These are phyloP conservation scores for Mycena sanguinolenta DNA, from an alignment of 768 basidiomycete species.

Conservation along the genomic window DNA sequence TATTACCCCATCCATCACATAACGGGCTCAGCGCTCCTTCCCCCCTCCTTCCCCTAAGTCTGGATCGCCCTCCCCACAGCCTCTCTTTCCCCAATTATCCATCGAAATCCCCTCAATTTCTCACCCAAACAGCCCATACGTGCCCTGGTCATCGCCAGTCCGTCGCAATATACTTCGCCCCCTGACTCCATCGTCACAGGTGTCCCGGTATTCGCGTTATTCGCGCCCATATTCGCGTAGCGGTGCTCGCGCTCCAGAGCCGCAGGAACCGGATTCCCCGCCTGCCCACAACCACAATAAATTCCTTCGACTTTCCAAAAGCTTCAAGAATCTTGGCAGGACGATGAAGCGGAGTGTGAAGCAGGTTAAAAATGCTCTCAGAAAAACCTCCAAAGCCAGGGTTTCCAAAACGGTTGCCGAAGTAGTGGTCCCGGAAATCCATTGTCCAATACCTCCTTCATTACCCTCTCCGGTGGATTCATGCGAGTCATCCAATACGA, in stretches of 20 bases:
- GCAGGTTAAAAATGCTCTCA: constrained; percentile 40
- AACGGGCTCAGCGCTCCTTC: constrained; percentile 22
- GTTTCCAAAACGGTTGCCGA: constrained; percentile 40
- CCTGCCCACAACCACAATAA: constrained; percentile 30
- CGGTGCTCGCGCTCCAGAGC: constrained; percentile 58
- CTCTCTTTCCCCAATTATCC: constrained; percentile 39
- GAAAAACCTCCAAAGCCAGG: constrained; percentile 41
- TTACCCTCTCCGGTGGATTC: constrained; percentile 30
- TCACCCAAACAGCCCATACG: constrained; percentile 69
- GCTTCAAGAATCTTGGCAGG: constrained; percentile 48
- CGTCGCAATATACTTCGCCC: constrained; percentile 60
- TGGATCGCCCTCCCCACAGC: constrained; percentile 18
- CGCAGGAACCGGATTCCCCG: constrained; percentile 35
- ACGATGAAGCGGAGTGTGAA: constrained; percentile 44
- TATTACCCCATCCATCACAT: constrained; percentile 39
- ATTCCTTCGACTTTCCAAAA: constrained; percentile 45
- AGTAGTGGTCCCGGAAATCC: constrained; percentile 40
- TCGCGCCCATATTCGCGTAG: constrained; percentile 51
- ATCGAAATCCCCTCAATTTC: constrained; percentile 54
- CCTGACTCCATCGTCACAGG: constrained; percentile 50
- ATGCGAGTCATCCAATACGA: constrained; percentile 50
- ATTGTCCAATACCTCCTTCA: constrained; percentile 38
- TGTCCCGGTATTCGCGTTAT: constrained; percentile 43
- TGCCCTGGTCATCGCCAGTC: constrained; percentile 60
- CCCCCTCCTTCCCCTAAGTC: constrained; percentile 26